Conservation (phyloP, 768 basidiomycete species). For the Suillus sp. region DNA sequence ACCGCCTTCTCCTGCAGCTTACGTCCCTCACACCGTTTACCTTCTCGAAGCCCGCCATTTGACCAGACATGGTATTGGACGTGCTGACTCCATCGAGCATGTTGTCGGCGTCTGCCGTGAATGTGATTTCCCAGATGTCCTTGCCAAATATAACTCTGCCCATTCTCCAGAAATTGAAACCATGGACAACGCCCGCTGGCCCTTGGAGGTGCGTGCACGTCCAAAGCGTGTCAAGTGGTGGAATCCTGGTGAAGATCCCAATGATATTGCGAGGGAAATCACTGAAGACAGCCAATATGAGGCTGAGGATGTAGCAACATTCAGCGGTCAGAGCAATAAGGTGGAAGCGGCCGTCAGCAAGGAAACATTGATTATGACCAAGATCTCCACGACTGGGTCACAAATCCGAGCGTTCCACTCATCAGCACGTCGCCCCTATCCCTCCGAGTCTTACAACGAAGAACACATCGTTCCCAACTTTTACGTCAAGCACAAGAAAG, state of each 20-base stretch:
- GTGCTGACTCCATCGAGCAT: slow-evolving; percentile 32
- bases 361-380: background rate
- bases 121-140: slow-evolving; percentile 31
- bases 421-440: slow-evolving; percentile 20
- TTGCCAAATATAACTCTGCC: slow-evolving; percentile 35
- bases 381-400: slow-evolving; percentile 9
- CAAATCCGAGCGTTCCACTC: slow-evolving; percentile 29
- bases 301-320: background rate
- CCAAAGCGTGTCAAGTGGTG: slow-evolving; percentile 31
- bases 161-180: slow-evolving; percentile 18
- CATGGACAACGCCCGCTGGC: slow-evolving; percentile 46
- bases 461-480: slow-evolving; percentile 29
- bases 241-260: slow-evolving; percentile 26
- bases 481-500: slow-evolving; percentile 30
- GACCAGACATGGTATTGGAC: slow-evolving; percentile 32
- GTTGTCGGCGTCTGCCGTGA: slow-evolving; percentile 39
- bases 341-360: background rate
- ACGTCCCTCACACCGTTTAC: slow-evolving; percentile 44
- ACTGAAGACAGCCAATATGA: background rate
- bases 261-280: slow-evolving; percentile 21
- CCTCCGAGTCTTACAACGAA: slow-evolving; percentile 29
- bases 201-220: slow-evolving; percentile 25
- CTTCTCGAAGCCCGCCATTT: slow-evolving; percentile 42
- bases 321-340: background rate
- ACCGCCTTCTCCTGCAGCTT: slow-evolving; percentile 38